Base-by-base conservation (phyloP, 805 yeast genomes). In the Lipomyces mesembrius region DNA sequence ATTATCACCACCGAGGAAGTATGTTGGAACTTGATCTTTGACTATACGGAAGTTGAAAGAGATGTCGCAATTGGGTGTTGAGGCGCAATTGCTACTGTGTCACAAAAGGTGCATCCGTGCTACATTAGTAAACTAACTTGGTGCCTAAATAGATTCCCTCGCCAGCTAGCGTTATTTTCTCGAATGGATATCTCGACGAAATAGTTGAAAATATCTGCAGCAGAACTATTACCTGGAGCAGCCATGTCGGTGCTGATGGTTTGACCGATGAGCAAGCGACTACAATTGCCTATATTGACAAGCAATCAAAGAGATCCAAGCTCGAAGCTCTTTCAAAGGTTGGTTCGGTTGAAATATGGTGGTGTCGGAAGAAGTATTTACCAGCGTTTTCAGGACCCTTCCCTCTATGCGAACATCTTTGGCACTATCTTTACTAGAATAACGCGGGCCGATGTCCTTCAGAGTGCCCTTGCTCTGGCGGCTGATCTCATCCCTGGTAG, bases 141-240 rank as follows among this genome's bases (percentile, higher is more conserved):
- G 55, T 29, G 55, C 39, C 39, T 43, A 27, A 43, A 25, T 60
- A 70, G 69, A 71, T 65, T 20, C 70, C 72, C 56, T 67, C 71
- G 59, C 73, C 73, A 39, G 61, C 68, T 43, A 62, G 73, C 55
- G 80, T 83, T 69, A 69, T 77, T 62, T 78, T 90, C 73, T 93
- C 91, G 70, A 88, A 91, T 77, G 83, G 83, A 39, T 87, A 84
- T 73, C 81, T 91, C 74, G 83, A 83, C 65, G 93, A 88, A 73
- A 83, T 88, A 62, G 43, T 70, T 34, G 64, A 68, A 49, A 70
- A 66, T 53, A 63, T 92, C 70, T 83, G 95, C 74, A 88, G 90
- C 67, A 85, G 95, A 71, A 87, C 93, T 39, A 85, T 92, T 64
- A 96, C 96, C 39, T 93, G 98, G 98, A 96, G 91, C 74, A 96